Evolutionary conservation across 305 asterid species (phyloP).

Genomic region (Plantago lanceolata): DNA sequence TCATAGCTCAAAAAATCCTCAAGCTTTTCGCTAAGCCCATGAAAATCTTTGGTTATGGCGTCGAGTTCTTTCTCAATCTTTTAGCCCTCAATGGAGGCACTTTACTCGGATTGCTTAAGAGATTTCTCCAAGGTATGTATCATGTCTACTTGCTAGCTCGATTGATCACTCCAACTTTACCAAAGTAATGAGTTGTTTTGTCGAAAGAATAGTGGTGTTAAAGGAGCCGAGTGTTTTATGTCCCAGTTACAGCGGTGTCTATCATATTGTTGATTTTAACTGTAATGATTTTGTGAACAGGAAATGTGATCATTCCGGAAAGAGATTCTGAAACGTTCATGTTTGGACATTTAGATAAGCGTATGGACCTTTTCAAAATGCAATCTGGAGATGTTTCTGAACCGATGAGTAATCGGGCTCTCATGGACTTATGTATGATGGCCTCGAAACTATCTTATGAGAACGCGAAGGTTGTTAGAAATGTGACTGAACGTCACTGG

Average conservation of each 20-base stretch:
- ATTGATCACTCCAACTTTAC: too few relatives aligned
- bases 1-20: conserved; percentile 55
- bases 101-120: conserved; percentile 44
- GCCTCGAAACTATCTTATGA: conserved; percentile 87
- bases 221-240: not conserved
- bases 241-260: not conserved
- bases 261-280: not conserved
- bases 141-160: too few relatives aligned
- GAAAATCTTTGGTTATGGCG: conserved; percentile 62
- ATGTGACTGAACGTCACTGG: conserved; percentile 71
- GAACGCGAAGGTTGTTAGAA: conserved; percentile 65
- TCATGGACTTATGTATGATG: conserved; percentile 84
- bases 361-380: conserved; percentile 46
- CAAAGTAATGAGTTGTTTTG: too few relatives aligned
- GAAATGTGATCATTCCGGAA: conserved; percentile 57
- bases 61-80: conserved; percentile 76
- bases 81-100: conserved; percentile 58
- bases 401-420: conserved; percentile 41
- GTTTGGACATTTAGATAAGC: conserved; percentile 82
- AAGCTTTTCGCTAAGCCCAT: conserved; percentile 62
- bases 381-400: conserved; percentile 20
- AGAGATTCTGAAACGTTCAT: conserved; percentile 75
- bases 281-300: conserved; percentile 31
- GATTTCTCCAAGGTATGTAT: conserved; percentile 47
- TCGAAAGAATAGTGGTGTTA: not conserved